Conservation (phyloP, 2,329 filamentous ascomycete species). For the Aquanectria penicillioides region DNA sequence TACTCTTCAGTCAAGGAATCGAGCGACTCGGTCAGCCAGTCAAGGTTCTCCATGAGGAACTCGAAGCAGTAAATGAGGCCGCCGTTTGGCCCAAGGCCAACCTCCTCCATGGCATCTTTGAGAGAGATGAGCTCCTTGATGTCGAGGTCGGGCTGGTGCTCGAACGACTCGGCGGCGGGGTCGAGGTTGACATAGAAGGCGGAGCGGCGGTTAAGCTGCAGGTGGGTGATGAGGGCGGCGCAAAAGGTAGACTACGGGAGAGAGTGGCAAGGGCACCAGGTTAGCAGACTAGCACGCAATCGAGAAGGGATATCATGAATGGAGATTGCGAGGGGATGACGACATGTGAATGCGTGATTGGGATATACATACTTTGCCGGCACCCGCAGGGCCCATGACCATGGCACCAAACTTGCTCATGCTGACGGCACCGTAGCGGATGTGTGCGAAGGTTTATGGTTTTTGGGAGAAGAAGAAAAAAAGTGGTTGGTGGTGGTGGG, state of each 20-base stretch:
- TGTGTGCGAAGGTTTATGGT: no score
- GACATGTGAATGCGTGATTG: not conserved
- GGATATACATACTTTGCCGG: slow-evolving; percentile 76
- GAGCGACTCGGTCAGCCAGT: slow-evolving; percentile 87
- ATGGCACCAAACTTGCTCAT: slow-evolving; percentile 97
- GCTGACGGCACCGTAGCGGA: slow-evolving; percentile 40
- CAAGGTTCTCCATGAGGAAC: slow-evolving; percentile 92
- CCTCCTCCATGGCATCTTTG: slow-evolving; percentile 96
- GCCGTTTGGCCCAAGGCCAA: slow-evolving; percentile 89
- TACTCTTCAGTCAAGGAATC: slow-evolving; percentile 93
- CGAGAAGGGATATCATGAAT: slow-evolving; percentile 19
- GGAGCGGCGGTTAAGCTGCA: slow-evolving; percentile 89
- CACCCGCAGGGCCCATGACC: slow-evolving; percentile 95
- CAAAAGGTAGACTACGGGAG: slow-evolving; percentile 86
- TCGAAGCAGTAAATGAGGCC: slow-evolving; percentile 97
- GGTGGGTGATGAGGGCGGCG: slow-evolving; percentile 89
- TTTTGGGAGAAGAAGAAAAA: no score
- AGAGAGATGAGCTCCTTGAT: slow-evolving; percentile 95
- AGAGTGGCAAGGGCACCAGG: slow-evolving; percentile 6
- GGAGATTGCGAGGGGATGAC: slow-evolving; percentile 21
- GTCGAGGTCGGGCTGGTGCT: slow-evolving; percentile 90
- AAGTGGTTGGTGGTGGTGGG: not conserved
- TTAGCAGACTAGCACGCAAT: slow-evolving; percentile 35
- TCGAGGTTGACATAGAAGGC: slow-evolving; percentile 99
- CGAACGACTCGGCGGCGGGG: slow-evolving; percentile 92